These are phyloP conservation scores for Dittrichia graveolens DNA, from an alignment of 129 eudicot genomes.

Conservation along the genomic window DNA sequence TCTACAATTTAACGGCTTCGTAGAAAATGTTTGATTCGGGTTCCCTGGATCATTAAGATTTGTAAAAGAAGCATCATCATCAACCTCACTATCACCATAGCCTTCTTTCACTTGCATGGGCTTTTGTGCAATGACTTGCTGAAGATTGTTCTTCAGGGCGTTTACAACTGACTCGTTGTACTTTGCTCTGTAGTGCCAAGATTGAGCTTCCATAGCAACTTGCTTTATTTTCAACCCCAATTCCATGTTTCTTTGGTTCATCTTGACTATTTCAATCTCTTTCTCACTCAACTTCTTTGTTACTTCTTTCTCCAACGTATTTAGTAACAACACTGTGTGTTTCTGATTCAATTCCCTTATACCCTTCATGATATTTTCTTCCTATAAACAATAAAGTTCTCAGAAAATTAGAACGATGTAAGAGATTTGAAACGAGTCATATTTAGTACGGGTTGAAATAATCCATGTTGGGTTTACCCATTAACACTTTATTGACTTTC, in stretches of 20 bases:
- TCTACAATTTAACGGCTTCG: slow-evolving; percentile 42
- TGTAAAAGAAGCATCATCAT: slow-evolving; percentile 56
- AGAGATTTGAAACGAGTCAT: neutral
- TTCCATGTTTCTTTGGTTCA: slow-evolving; percentile 65
- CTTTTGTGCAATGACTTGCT: slow-evolving; percentile 55
- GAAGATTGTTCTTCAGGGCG: slow-evolving; percentile 58
- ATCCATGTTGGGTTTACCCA: neutral
- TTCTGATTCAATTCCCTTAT: slow-evolving; percentile 58
- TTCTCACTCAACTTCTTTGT: slow-evolving; percentile 49
- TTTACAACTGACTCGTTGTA: slow-evolving; percentile 72
- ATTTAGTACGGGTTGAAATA: neutral
- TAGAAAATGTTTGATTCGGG: slow-evolving; percentile 6
- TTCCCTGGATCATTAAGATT: slow-evolving; percentile 26
- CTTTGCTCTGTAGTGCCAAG: slow-evolving; percentile 72
- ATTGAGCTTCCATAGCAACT: slow-evolving; percentile 56
- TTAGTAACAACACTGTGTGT: slow-evolving; percentile 51
- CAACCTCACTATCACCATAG: slow-evolving; percentile 64
- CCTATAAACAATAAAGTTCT: slow-evolving; percentile 33
- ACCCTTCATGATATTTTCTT: slow-evolving; percentile 56
- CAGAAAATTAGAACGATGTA: neutral
- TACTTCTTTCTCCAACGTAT: slow-evolving; percentile 58
- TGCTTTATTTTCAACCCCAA: slow-evolving; percentile 63
- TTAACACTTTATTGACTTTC: slow-evolving; percentile 4
- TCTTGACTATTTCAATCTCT: slow-evolving; percentile 55
- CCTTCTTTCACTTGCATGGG: slow-evolving; percentile 57